A percentile compares a stretch with the other conserved stretches of the same genome.
These are phyloP conservation scores for Poronia punctata DNA, from an alignment of 495 filamentous ascomycete genomes.

Conservation along the genomic window DNA sequence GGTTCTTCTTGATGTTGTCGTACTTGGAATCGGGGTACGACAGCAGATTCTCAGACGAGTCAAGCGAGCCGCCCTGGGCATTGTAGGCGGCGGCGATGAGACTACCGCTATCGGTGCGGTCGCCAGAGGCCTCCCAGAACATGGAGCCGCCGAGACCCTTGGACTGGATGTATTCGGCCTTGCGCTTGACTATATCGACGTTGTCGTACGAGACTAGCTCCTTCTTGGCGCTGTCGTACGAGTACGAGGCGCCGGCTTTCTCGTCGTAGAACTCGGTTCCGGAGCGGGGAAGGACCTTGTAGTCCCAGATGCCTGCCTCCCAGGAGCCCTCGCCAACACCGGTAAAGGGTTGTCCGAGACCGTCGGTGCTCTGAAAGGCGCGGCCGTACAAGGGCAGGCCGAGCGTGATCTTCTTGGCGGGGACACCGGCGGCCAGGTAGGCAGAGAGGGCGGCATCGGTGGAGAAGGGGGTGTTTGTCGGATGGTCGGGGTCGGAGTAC, in stretches of 20 bases:
- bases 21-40: conserved; percentile 37
- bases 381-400: conserved; percentile 88
- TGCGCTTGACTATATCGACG: conserved; percentile 48
- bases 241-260: conserved; percentile 54
- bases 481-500: conserved; percentile 45
- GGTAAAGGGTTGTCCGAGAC: conserved; percentile 56
- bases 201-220: conserved; percentile 75
- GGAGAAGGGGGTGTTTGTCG: conserved; percentile 57
- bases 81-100: conserved; percentile 50
- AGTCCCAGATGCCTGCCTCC: conserved; percentile 82
- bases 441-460: conserved; percentile 58
- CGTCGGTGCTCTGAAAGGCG: conserved; percentile 62
- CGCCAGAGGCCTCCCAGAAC: conserved; percentile 86
- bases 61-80: conserved; percentile 30
- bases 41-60: conserved; percentile 29
- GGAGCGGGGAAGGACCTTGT: conserved; percentile 53
- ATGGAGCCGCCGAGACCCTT: conserved; percentile 69
- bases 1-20: conserved; percentile 33
- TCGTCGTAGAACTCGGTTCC: conserved; percentile 43
- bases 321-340: conserved; percentile 61
- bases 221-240: conserved; percentile 51
- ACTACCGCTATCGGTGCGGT: conserved; percentile 54
- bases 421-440: conserved; percentile 60
- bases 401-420: conserved; percentile 61
- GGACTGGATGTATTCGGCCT: conserved; percentile 58